A percentile compares a stretch with the other conserved stretches of the same genome.
phyloP scores from a whole-genome alignment of 2,329 filamentous ascomycete genomes.

The Aureobasidium zeae region DNA sequence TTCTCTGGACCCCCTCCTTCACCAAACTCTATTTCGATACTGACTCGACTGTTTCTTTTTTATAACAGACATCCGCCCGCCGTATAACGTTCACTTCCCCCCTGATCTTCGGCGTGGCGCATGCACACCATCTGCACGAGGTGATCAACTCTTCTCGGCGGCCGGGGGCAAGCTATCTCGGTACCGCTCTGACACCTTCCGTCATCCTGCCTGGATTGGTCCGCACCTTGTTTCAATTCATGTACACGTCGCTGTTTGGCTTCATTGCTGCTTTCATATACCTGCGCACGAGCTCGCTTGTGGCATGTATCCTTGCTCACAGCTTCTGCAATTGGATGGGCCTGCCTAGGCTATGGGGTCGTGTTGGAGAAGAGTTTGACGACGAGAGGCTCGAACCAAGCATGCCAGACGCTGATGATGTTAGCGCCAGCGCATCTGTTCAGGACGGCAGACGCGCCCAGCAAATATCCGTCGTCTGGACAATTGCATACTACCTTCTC shows the following conservation, averaged over 20 bases:
- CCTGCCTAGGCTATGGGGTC: constrained; percentile 75
- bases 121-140: constrained; percentile 94
- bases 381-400: constrained; percentile 18
- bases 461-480: constrained; percentile 50
- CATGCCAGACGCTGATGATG: constrained; percentile 16
- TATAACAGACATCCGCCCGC: constrained; percentile 23
- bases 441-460: constrained; percentile 24
- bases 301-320: constrained; percentile 67
- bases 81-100: constrained; percentile 71
- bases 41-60: too few species aligned
- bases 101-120: constrained; percentile 83
- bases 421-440: constrained; percentile 24
- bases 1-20: not conserved
- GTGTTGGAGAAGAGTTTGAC: constrained; percentile 48
- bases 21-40: too few species aligned
- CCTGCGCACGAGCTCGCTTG: constrained; percentile 71
- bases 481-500: constrained; percentile 67
- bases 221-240: constrained; percentile 72
- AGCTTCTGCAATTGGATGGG: constrained; percentile 90
- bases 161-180: constrained; percentile 37
- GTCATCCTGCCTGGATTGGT: constrained; percentile 38
- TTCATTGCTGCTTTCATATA: constrained; percentile 88
- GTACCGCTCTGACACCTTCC: constrained; percentile 28
- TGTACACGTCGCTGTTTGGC: constrained; percentile 87
- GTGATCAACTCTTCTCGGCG: constrained; percentile 72